Base-by-base conservation (phyloP, 169 alveolate species). In the Plasmodium vivax region DNA sequence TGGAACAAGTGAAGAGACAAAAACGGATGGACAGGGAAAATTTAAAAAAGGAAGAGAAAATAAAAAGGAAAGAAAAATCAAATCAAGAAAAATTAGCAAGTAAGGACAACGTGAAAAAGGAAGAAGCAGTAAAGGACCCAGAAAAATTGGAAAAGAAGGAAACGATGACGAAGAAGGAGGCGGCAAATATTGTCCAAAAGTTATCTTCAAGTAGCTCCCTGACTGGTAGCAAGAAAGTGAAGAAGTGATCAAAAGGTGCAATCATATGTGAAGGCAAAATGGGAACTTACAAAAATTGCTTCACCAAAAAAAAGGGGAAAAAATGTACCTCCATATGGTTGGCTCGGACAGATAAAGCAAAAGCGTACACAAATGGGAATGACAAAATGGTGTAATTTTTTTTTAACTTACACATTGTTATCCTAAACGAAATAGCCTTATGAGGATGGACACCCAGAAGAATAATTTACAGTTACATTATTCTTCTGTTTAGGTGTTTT, bases 31-130 rank as follows among this genome's bases (percentile, higher is more conserved):
- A 77, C 51, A 87, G 82, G 41, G 94, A 77, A 34, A 87, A 87
- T 77, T 72, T 87, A 77, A 87, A 87, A 87, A 87, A 87, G 68
- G 88, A 77, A 75, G 94, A 87, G 71, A 87, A 87, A 79, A 77
- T 79, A 87, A 87, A 87, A 87, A 87, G 68, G 82, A 75, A 87
- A 79, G 94, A 87, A 87, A 87, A 87, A 79, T 34, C 87, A 77
- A 87, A 32, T 45, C 82, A 77, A 9, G 94, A 77, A 87, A 87
- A 79, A 56, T 9, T 51, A 34, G 36, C 41, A 75, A 56, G 19
- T 77, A 58, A 77, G 32, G 94, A 87, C 51, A 77, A 30, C 34
- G 4, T 56, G 71, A 87, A 87, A 77, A 87, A 77, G 45, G 94
- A 85, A 19, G 93, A 23, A 23, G 27, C 51, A 51, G 56, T 19